Evolutionary conservation across 371 early-diverging fungal species (phyloP).

Genomic region (Mortierella sp.): DNA sequence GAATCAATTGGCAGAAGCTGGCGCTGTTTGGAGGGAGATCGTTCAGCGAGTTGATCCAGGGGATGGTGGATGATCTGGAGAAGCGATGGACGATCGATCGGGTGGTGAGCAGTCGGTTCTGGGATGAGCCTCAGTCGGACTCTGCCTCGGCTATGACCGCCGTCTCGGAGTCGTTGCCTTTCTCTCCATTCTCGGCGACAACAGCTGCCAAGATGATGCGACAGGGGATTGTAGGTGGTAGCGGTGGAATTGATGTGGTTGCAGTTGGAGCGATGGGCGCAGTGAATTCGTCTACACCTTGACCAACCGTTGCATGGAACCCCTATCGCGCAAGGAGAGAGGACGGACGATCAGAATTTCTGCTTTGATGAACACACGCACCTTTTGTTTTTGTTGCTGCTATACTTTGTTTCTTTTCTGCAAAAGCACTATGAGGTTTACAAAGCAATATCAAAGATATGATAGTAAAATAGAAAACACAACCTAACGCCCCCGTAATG

Average conservation of each 20-base stretch:
- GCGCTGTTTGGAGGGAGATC: conserved; percentile 33
- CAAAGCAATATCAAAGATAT: background rate
- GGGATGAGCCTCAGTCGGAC: conserved; percentile 17
- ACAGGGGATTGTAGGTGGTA: background rate
- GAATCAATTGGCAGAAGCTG: conserved; percentile 44
- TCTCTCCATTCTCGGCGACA: conserved; percentile 2
- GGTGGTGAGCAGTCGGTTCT: conserved; percentile 42
- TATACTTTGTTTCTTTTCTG: background rate
- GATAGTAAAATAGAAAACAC: background rate
- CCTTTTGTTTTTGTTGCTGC: background rate
- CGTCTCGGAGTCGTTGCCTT: background rate
- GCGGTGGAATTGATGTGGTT: background rate
- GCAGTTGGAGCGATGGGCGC: too few relatives aligned
- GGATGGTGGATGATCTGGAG: conserved; percentile 48
- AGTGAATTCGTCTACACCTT: background rate
- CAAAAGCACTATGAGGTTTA: background rate
- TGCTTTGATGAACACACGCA: background rate
- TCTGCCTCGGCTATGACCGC: conserved; percentile 5
- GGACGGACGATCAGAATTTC: background rate
- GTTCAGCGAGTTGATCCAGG: conserved; percentile 45
- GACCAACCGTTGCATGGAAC: background rate
- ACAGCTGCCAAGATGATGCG: background rate
- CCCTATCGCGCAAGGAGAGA: background rate
- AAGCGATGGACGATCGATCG: conserved; percentile 47
- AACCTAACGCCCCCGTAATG: background rate